Evolutionary conservation across 148 eudicot genomes (phyloP).

Genomic region (Rhododendron williamsianum): DNA sequence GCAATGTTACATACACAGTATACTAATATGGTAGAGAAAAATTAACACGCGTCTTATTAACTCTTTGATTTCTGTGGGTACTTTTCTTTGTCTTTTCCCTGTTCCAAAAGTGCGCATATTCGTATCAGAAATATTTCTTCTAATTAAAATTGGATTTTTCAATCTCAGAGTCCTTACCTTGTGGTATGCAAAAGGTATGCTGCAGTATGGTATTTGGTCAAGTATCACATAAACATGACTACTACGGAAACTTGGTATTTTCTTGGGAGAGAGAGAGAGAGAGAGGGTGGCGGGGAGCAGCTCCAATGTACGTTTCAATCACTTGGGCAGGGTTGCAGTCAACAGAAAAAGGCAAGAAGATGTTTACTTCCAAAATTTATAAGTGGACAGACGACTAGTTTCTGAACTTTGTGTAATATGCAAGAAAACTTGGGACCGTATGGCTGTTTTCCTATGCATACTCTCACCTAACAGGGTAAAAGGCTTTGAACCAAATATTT

Average conservation of each 20-base stretch:
- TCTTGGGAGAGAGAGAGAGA: not conserved
- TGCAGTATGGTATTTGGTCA: not conserved
- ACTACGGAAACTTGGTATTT: not conserved
- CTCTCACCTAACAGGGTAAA: conserved; percentile 68
- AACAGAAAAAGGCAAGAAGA: conserved; percentile 1
- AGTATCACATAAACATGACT: not conserved
- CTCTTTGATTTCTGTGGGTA: not conserved
- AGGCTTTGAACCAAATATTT: conserved; percentile 44
- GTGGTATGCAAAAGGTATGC: not conserved
- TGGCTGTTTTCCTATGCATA: conserved; percentile 6
- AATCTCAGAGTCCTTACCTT: too few species aligned
- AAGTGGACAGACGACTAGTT: conserved; percentile 8
- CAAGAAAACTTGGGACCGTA: conserved; percentile 29
- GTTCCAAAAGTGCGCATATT: not conserved
- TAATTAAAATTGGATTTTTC: too few species aligned
- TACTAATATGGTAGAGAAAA: not conserved
- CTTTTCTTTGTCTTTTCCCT: not conserved
- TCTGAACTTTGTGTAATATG: conserved; percentile 42
- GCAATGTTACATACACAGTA: not conserved
- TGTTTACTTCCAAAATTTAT: not conserved
- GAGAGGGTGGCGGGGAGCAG: not conserved
- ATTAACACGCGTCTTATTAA: not conserved
- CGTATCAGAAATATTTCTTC: not conserved
- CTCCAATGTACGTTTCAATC: conserved; percentile 15
- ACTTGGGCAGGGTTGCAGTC: conserved; percentile 4